These are phyloP conservation scores for Fagopyrum homotropicum DNA, from an alignment of 148 eudicot species.

Conservation along the genomic window DNA sequence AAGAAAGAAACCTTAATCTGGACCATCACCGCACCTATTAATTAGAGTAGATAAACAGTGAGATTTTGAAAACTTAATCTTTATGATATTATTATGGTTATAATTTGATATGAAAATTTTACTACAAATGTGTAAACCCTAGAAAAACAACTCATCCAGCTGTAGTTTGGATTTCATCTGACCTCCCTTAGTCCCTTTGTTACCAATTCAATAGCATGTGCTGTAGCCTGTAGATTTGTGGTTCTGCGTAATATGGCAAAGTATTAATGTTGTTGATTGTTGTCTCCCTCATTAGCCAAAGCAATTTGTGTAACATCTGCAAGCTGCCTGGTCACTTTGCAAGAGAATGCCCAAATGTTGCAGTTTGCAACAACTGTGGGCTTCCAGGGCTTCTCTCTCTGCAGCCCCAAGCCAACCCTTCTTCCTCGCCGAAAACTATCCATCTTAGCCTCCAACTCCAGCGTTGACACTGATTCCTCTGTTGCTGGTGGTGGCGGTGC, in stretches of 20 bases:
- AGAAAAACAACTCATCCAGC: not conserved
- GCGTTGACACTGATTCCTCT: conserved; percentile 18
- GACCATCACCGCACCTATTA: no score
- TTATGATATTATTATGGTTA: no score
- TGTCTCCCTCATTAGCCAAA: conserved; percentile 22
- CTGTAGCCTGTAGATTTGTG: not conserved
- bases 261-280: not conserved
- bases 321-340: conserved; percentile 47
- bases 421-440: conserved; percentile 3
- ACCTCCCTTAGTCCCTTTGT: not conserved
- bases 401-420: conserved; percentile 16
- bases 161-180: not conserved
- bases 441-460: conserved; percentile 14
- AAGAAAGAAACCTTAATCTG: no score
- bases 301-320: conserved; percentile 45
- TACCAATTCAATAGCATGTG: not conserved
- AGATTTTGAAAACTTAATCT: no score
- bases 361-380: conserved; percentile 48
- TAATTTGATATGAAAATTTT: no score
- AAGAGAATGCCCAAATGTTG: conserved; percentile 50
- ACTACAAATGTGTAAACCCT: no score
- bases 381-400: conserved; percentile 25
- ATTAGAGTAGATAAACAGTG: no score
- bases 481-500: conserved; percentile 19
- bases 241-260: not conserved